phyloP scores from a whole-genome alignment of 2,329 filamentous ascomycete species.

The Diaporthe destruens region DNA sequence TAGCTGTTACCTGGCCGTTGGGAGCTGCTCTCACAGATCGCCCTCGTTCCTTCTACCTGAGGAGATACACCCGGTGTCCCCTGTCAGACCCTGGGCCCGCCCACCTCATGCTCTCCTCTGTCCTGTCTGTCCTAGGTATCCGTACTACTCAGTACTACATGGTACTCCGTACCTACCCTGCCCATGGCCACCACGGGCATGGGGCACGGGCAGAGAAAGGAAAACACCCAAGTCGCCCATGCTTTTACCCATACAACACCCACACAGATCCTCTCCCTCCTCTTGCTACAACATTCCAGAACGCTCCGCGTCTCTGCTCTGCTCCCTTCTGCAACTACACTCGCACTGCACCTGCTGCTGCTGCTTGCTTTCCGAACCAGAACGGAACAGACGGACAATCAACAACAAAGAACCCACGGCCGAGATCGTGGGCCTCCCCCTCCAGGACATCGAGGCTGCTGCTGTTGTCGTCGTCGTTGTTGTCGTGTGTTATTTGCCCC shows the following conservation, averaged over 20 bases:
- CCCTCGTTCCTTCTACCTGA: slow-evolving; percentile 1
- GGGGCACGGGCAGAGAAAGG: slow-evolving; percentile 19
- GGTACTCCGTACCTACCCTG: background rate
- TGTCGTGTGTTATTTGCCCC: background rate
- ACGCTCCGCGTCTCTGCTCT: slow-evolving; percentile 32
- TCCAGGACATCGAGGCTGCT: background rate
- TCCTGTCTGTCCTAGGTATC: background rate
- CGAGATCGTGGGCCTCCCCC: slow-evolving; percentile 10
- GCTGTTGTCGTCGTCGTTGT: no score
- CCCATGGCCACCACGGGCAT: background rate
- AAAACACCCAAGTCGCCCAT: slow-evolving; percentile 31
- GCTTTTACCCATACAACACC: slow-evolving; percentile 18
- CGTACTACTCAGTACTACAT: no score
- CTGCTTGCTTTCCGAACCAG: background rate
- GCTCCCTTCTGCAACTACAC: slow-evolving; percentile 6
- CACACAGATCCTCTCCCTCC: slow-evolving; percentile 27
- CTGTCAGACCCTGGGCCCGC: slow-evolving; percentile 5
- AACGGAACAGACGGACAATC: background rate
- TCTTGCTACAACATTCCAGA: slow-evolving; percentile 34
- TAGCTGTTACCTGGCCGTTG: background rate
- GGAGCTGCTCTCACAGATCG: no score
- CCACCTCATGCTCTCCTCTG: background rate
- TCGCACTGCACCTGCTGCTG: background rate
- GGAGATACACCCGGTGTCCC: background rate
- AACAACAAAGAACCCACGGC: slow-evolving; percentile 7